Conservation (phyloP, 805 yeast genomes). For the Saturnispora sekii region DNA sequence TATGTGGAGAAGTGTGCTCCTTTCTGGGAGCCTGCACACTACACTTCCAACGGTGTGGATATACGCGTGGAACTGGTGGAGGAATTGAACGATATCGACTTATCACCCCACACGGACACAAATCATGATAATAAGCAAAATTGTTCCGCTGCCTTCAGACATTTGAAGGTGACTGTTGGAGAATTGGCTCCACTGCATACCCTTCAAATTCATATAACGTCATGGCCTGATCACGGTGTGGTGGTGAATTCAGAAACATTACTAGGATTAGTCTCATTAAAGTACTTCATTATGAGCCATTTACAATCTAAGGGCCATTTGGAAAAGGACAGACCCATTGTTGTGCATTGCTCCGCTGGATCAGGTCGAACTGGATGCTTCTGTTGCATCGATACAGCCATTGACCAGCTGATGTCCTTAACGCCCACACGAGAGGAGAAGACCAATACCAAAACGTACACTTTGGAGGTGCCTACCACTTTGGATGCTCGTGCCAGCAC, state of each 20-base stretch:
- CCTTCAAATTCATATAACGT: constrained; percentile 63
- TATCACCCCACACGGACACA: constrained; percentile 16
- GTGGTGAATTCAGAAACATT: constrained; percentile 48
- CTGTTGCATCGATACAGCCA: constrained; percentile 56
- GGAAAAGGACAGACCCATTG: constrained; percentile 34
- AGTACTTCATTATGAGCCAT: constrained; percentile 17
- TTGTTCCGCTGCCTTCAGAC: constrained; percentile 25
- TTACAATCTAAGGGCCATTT: constrained; percentile 5
- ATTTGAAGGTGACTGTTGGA: constrained; percentile 33
- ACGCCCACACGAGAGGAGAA: constrained; percentile 8
- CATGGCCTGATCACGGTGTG: constrained; percentile 81
- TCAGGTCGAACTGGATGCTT: constrained; percentile 94
- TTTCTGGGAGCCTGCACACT: constrained; percentile 64
- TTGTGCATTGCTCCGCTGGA: constrained; percentile 94
- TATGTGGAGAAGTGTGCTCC: constrained; percentile 73
- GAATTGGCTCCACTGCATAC: constrained; percentile 34
- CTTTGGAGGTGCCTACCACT: too few species aligned
- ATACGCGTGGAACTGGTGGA: constrained; percentile 21
- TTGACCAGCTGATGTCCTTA: constrained; percentile 28
- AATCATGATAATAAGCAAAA: constrained; percentile 13
- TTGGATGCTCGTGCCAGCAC: too few species aligned
- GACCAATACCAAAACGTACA: not conserved
- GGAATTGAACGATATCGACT: constrained; percentile 20
- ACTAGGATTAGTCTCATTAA: constrained; percentile 40
- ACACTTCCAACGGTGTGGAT: constrained; percentile 24